phyloP scores from a whole-genome alignment of 1,284 basidiomycete species.

The Sporisorium reilianum region DNA sequence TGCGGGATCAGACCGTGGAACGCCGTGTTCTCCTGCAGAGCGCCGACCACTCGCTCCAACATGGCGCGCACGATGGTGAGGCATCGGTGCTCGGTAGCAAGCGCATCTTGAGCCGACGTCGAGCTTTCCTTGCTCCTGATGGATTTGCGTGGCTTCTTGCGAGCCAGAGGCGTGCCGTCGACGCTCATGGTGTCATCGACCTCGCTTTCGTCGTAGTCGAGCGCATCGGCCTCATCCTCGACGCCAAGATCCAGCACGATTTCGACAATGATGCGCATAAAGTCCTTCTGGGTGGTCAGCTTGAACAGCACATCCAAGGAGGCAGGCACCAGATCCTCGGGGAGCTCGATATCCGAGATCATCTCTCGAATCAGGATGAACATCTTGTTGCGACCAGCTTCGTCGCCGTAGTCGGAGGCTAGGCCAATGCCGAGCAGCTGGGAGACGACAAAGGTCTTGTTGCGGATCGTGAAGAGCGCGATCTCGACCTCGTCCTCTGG shows the following conservation, averaged over 20 bases:
- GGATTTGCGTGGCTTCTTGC: conserved; percentile 49
- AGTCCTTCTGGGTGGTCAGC: conserved; percentile 87
- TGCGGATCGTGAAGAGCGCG: conserved; percentile 50
- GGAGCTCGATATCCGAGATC: conserved; percentile 82
- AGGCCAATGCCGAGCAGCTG: conserved; percentile 85
- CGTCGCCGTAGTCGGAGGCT: conserved; percentile 90
- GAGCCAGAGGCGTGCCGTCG: conserved; percentile 37
- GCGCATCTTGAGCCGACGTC: conserved; percentile 29
- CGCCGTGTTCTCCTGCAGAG: conserved; percentile 93
- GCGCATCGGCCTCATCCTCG: conserved; percentile 70
- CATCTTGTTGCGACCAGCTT: conserved; percentile 92
- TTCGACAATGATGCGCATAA: conserved; percentile 93
- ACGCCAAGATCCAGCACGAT: conserved; percentile 76
- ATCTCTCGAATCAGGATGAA: conserved; percentile 72
- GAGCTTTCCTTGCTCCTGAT: conserved; percentile 30
- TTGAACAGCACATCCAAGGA: conserved; percentile 89
- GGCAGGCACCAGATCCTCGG: conserved; percentile 80
- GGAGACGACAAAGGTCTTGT: conserved; percentile 79
- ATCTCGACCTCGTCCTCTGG: conserved; percentile 51
- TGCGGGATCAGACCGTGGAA: conserved; percentile 90
- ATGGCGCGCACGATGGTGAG: conserved; percentile 83
- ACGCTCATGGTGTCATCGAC: conserved; percentile 48
- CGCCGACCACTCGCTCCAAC: conserved; percentile 78
- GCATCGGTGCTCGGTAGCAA: conserved; percentile 59
- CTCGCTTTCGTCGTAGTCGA: conserved; percentile 45